Percentiles rank a stretch among this genome's conserved stretches.
These are phyloP conservation scores for Lepiota brunneoincarnata DNA, from an alignment of 768 basidiomycete genomes.

Conservation along the genomic window DNA sequence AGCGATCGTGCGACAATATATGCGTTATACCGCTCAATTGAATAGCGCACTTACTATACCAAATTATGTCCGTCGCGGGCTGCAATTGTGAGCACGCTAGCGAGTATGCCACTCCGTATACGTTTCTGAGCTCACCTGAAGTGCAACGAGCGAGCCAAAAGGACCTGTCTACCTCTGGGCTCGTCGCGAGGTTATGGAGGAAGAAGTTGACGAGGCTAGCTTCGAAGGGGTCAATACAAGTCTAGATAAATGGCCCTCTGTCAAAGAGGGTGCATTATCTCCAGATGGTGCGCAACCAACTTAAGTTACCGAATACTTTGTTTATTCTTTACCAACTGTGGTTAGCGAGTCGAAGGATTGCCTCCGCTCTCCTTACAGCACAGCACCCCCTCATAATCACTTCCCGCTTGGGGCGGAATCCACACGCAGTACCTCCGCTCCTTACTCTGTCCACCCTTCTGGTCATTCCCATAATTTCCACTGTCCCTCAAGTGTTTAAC, in stretches of 20 bases:
- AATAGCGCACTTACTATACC: constrained; percentile 49
- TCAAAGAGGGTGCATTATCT: constrained; percentile 50
- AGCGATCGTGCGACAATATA: constrained; percentile 71
- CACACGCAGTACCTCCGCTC: constrained; percentile 42
- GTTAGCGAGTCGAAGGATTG: constrained; percentile 38
- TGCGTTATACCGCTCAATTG: constrained; percentile 64
- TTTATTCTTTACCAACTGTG: neutral
- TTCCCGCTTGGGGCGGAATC: constrained; percentile 58
- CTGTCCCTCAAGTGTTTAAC: constrained; percentile 49
- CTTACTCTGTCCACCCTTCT: constrained; percentile 46
- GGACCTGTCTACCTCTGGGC: constrained; percentile 78
- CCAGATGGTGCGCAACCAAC: constrained; percentile 22
- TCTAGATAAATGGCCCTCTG: constrained; percentile 43
- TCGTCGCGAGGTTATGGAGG: constrained; percentile 67
- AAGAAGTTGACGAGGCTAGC: constrained; percentile 44
- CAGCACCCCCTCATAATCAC: constrained; percentile 62
- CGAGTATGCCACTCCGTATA: neutral
- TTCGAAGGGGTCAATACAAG: constrained; percentile 23
- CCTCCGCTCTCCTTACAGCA: constrained; percentile 46
- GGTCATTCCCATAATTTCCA: constrained; percentile 50
- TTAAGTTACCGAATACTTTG: neutral
- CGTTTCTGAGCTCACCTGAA: constrained; percentile 20
- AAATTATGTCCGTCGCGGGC: constrained; percentile 50
- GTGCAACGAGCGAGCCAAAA: constrained; percentile 67
- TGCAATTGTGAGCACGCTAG: constrained; percentile 54